phyloP scores from a whole-genome alignment of 2,329 filamentous ascomycete genomes.

The Elsinoe fawcettii region DNA sequence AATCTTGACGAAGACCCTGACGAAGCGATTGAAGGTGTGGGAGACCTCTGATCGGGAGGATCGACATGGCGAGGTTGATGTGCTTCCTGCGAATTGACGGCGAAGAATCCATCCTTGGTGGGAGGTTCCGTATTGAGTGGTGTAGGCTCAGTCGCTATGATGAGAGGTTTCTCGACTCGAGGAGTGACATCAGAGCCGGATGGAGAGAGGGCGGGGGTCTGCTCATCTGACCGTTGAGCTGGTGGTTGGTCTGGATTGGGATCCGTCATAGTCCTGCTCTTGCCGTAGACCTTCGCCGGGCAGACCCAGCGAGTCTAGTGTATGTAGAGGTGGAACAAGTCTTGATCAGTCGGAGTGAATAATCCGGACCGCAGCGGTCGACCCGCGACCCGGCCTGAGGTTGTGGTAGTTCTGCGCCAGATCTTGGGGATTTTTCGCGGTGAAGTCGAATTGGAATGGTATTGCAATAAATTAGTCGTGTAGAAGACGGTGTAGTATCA shows the following conservation, averaged over 20 bases:
- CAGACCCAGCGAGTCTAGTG: background rate
- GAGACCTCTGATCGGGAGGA: background rate
- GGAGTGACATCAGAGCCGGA: constrained; percentile 13
- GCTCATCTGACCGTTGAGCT: constrained; percentile 3
- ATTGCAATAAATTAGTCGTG: background rate
- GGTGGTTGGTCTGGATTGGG: constrained; percentile 12
- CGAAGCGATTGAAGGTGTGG: constrained; percentile 11
- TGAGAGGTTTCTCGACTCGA: constrained; percentile 12
- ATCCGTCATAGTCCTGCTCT: constrained; percentile 16
- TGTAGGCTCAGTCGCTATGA: constrained; percentile 13
- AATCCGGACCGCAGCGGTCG: constrained; percentile 4
- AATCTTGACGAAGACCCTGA: constrained; percentile 12
- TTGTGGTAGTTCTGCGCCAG: background rate
- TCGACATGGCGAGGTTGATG: background rate
- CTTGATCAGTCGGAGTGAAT: background rate
- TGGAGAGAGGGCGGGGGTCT: constrained; percentile 6
- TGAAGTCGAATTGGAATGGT: background rate
- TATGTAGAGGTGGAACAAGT: background rate
- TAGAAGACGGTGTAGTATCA: constrained; percentile 8
- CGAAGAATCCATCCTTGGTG: constrained; percentile 22
- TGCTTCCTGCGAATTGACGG: constrained; percentile 14
- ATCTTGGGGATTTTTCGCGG: background rate
- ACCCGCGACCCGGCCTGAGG: constrained; percentile 9
- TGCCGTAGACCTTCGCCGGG: background rate
- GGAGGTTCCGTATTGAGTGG: background rate